These are phyloP conservation scores for Cornus controversa DNA, from an alignment of 148 eudicot species.

Conservation along the genomic window DNA sequence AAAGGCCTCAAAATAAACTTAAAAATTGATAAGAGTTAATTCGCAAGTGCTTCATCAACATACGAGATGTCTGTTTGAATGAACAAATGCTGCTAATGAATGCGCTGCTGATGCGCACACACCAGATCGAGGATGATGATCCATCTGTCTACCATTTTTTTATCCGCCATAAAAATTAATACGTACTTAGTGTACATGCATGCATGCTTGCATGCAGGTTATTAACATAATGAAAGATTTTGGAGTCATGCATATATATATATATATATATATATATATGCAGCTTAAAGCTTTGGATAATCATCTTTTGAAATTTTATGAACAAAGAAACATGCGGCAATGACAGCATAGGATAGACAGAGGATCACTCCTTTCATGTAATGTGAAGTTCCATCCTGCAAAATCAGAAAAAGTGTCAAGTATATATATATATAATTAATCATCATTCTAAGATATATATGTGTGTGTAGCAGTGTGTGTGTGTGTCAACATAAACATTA, in stretches of 20 bases:
- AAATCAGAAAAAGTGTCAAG: not conserved
- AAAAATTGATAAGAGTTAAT: not conserved
- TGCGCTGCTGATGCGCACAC: no score
- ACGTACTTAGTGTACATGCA: no score
- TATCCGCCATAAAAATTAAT: no score
- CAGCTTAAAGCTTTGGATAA: not conserved
- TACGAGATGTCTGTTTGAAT: not conserved
- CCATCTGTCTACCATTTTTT: no score
- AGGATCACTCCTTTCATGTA: constrained; percentile 67
- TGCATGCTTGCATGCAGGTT: no score
- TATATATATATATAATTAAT: no score
- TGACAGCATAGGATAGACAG: constrained; percentile 37
- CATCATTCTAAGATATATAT: not conserved
- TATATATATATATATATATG: no score
- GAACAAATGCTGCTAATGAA: not conserved
- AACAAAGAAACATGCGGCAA: constrained; percentile 49
- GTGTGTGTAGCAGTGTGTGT: not conserved
- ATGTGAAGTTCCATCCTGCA: constrained; percentile 72
- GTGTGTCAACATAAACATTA: no score
- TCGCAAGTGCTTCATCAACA: not conserved
- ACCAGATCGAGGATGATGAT: no score
- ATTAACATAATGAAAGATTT: not conserved
- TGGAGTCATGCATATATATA: not conserved
- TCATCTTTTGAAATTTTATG: constrained; percentile 9
- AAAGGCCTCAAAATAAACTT: not conserved